Conservation (phyloP, 352 stramenopile genomes). For the Pythium utonaiense region DNA sequence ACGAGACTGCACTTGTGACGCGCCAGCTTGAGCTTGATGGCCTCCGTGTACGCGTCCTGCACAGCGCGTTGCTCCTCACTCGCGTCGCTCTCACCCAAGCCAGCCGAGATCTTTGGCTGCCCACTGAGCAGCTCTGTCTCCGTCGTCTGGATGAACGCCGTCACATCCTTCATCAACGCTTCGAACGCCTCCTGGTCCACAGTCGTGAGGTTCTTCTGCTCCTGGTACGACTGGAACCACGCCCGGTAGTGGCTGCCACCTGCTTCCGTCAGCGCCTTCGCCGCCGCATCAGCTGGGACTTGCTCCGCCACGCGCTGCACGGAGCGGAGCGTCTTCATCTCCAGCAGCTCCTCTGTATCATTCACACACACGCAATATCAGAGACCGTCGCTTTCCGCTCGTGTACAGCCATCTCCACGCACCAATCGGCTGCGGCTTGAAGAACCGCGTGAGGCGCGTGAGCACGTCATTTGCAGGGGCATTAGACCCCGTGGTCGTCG, state of each 20-base stretch:
- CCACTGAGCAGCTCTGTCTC: slow-evolving; percentile 41
- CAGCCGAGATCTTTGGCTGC: slow-evolving; percentile 32
- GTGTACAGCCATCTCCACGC: background rate
- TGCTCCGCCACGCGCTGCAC: slow-evolving; percentile 45
- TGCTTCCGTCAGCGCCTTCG: slow-evolving; percentile 2
- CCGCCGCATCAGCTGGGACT: slow-evolving; percentile 6
- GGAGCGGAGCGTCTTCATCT: slow-evolving; percentile 52
- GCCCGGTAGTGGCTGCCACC: slow-evolving; percentile 4
- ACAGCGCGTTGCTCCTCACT: slow-evolving; percentile 12
- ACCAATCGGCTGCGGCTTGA: slow-evolving; percentile 18
- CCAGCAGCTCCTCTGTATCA: slow-evolving; percentile 31
- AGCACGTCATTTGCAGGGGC: background rate
- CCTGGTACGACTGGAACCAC: slow-evolving; percentile 19
- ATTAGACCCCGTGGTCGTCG: background rate
- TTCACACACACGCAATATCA: too few relatives aligned
- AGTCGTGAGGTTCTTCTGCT: slow-evolving; percentile 14
- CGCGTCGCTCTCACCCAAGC: slow-evolving; percentile 33
- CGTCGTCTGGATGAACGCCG: slow-evolving; percentile 35
- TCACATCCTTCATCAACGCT: slow-evolving; percentile 42
- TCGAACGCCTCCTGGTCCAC: slow-evolving; percentile 35
- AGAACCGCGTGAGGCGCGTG: slow-evolving; percentile 7
- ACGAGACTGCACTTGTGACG: slow-evolving; percentile 52
- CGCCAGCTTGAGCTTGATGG: slow-evolving; percentile 56
- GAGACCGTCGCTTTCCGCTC: background rate
- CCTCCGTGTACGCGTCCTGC: slow-evolving; percentile 43